These are phyloP conservation scores for Lipomyces yamanashiensis DNA, from an alignment of 805 yeast species.

Conservation along the genomic window DNA sequence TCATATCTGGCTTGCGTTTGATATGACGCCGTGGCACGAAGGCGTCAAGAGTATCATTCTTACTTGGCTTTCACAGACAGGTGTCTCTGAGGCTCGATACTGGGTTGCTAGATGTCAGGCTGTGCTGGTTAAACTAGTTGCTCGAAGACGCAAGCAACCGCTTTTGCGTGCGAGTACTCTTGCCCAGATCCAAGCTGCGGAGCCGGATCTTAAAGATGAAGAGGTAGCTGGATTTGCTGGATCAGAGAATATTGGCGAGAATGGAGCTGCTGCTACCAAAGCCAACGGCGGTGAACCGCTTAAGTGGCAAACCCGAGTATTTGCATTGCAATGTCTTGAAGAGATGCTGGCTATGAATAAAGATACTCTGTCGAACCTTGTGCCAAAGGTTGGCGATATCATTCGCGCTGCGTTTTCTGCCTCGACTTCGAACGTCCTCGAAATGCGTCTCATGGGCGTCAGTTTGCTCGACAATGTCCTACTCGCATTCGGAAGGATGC, in stretches of 20 bases:
- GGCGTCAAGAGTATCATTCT: slow-evolving; percentile 54
- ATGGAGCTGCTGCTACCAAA: slow-evolving; percentile 37
- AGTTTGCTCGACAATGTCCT: slow-evolving; percentile 67
- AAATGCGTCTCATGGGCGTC: slow-evolving; percentile 68
- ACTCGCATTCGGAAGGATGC: slow-evolving; percentile 60
- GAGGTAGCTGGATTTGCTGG: slow-evolving; percentile 54
- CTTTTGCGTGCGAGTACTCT: slow-evolving; percentile 51
- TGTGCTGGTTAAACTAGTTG: slow-evolving; percentile 42
- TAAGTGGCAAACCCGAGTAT: slow-evolving; percentile 51
- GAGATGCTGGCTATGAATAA: slow-evolving; percentile 38
- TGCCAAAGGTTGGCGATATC: slow-evolving; percentile 55
- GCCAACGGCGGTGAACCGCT: slow-evolving; percentile 45
- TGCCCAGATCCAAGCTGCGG: slow-evolving; percentile 40
- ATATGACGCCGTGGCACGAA: slow-evolving; percentile 51
- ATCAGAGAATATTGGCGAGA: slow-evolving; percentile 16
- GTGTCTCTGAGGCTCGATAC: slow-evolving; percentile 47
- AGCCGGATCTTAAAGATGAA: slow-evolving; percentile 51
- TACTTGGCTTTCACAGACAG: slow-evolving; percentile 65
- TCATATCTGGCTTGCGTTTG: slow-evolving; percentile 65
- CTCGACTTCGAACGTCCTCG: slow-evolving; percentile 69
- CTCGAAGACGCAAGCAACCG: slow-evolving; percentile 20
- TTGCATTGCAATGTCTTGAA: slow-evolving; percentile 47
- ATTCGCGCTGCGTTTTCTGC: slow-evolving; percentile 81
- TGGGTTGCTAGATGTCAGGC: slow-evolving; percentile 66
- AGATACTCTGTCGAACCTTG: slow-evolving; percentile 36